Evolutionary conservation across 1,139 yeast species (phyloP).

Genomic region (Martiniozyma asiatica): DNA sequence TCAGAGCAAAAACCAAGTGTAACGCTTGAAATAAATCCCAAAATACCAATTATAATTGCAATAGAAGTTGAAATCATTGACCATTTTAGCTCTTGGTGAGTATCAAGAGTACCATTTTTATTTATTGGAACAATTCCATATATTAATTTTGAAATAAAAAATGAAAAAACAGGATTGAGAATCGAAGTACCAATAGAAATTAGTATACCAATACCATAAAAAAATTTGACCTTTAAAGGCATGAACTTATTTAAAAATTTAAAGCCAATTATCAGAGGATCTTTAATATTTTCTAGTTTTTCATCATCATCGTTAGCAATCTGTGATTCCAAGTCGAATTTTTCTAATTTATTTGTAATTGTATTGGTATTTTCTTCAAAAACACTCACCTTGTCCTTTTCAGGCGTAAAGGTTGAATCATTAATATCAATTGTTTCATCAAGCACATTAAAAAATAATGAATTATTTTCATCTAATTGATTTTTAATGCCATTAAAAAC

Average conservation of each 20-base stretch:
- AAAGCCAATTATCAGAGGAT: conserved; percentile 7
- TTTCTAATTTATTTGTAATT: too few species aligned
- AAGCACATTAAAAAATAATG: conserved; percentile 6
- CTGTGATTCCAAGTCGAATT: too few species aligned
- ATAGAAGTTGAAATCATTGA: conserved; percentile 49
- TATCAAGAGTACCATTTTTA: conserved; percentile 22
- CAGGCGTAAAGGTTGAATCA: not conserved
- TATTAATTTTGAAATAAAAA: conserved; percentile 57
- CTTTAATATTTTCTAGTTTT: not conserved
- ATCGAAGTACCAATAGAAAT: conserved; percentile 48
- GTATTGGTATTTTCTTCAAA: conserved; percentile 1
- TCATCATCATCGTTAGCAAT: conserved; percentile 1
- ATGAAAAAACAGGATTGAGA: conserved; percentile 69
- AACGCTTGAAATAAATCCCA: conserved; percentile 39
- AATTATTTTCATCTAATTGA: conserved; percentile 20
- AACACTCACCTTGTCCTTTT: conserved; percentile 1
- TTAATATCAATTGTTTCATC: too few species aligned
- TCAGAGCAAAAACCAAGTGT: conserved; percentile 53
- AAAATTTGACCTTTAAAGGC: conserved; percentile 7
- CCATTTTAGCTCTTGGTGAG: conserved; percentile 44
- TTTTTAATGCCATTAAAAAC: conserved; percentile 30
- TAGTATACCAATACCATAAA: conserved; percentile 34
- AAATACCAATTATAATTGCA: conserved; percentile 48
- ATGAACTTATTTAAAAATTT: conserved; percentile 3
- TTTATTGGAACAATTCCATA: conserved; percentile 35